Percentiles rank a stretch among this genome's conserved stretches.
phyloP scores from a whole-genome alignment of 768 basidiomycete species.

The Amanita molliuscula region DNA sequence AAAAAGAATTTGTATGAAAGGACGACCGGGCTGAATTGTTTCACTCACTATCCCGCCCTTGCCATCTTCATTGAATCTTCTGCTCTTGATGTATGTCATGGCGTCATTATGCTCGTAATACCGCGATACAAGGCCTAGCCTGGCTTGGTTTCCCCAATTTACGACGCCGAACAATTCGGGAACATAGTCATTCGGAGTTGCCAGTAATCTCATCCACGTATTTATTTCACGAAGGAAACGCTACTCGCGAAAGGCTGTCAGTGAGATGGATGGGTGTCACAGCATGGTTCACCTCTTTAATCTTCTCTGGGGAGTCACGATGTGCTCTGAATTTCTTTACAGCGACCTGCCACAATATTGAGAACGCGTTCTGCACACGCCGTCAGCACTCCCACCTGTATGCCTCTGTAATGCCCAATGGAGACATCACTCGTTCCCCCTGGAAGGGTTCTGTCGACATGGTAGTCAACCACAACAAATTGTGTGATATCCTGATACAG shows the following conservation, averaged over 20 bases:
- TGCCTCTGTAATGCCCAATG: neutral
- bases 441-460: neutral
- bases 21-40: neutral
- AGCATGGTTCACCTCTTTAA: neutral
- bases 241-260: neutral
- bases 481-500: neutral
- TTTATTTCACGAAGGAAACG: neutral
- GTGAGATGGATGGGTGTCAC: neutral
- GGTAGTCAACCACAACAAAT: neutral
- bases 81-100: neutral
- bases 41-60: neutral
- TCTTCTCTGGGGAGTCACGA: neutral
- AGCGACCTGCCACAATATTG: neutral
- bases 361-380: neutral
- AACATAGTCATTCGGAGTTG: neutral
- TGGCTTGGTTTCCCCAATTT: neutral
- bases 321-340: neutral
- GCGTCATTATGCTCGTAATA: neutral
- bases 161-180: neutral
- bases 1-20: neutral
- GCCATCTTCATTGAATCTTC: neutral
- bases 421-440: neutral
- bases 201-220: neutral
- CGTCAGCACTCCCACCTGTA: neutral
- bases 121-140: neutral